Evolutionary conservation across 1,284 basidiomycete genomes (phyloP).

Genomic region (Anthracocystis walkeri): DNA sequence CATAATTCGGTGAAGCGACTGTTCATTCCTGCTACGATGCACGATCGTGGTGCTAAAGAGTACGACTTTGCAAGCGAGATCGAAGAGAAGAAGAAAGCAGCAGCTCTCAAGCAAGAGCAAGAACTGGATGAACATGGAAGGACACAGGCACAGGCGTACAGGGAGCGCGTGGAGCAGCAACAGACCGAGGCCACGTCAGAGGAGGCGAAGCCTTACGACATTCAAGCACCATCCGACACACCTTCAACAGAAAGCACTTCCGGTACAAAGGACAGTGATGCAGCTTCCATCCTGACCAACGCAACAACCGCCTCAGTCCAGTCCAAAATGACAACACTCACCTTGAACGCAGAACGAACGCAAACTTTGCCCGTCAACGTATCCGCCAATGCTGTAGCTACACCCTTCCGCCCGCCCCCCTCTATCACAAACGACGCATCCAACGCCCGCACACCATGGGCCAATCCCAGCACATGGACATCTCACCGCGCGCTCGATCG

Average conservation of each 20-base stretch:
- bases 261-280: slow-evolving; percentile 7
- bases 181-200: background rate
- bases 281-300: slow-evolving; percentile 38
- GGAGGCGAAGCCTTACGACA: slow-evolving; percentile 20
- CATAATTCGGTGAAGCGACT: slow-evolving; percentile 63
- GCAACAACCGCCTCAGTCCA: slow-evolving; percentile 27
- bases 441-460: slow-evolving; percentile 38
- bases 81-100: slow-evolving; percentile 5
- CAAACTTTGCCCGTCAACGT: slow-evolving; percentile 40
- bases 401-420: slow-evolving; percentile 33
- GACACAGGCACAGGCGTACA: slow-evolving; percentile 43
- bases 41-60: slow-evolving; percentile 27
- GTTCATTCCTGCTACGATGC: slow-evolving; percentile 52
- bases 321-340: slow-evolving; percentile 46
- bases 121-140: slow-evolving; percentile 28
- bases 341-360: slow-evolving; percentile 20
- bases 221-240: slow-evolving; percentile 1
- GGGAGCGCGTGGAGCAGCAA: slow-evolving; percentile 30
- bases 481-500: slow-evolving; percentile 51
- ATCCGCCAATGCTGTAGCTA: slow-evolving; percentile 26
- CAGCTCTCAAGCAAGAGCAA: background rate
- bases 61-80: slow-evolving; percentile 59
- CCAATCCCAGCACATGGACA: slow-evolving; percentile 26
- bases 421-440: slow-evolving; percentile 36
- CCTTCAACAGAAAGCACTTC: background rate